Percentiles rank a stretch among this genome's conserved stretches.
phyloP scores from a whole-genome alignment of 306 rosid species.

The Citrullus mucosospermus region DNA sequence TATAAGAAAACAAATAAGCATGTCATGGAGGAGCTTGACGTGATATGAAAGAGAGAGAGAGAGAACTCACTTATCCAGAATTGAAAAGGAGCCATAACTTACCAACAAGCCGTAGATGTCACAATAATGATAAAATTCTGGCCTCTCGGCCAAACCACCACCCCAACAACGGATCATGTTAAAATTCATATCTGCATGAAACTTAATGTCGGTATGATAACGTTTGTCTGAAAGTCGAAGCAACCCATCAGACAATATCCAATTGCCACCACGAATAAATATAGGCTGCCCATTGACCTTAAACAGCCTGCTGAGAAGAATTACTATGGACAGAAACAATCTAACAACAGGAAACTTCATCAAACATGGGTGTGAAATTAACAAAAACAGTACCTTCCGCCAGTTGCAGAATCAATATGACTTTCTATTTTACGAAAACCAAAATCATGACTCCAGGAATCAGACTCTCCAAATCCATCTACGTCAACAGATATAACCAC shows the following conservation, averaged over 20 bases:
- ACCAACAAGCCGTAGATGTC: constrained; percentile 87
- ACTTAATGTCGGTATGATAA: constrained; percentile 71
- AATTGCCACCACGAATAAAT: constrained; percentile 88
- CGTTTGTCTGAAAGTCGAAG: constrained; percentile 79
- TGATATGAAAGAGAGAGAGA: background rate
- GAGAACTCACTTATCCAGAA: background rate
- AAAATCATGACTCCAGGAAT: constrained; percentile 65
- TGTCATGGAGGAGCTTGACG: background rate
- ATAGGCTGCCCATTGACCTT: constrained; percentile 86
- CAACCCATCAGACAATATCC: constrained; percentile 97
- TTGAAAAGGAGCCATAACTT: constrained; percentile 15
- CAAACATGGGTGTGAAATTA: background rate
- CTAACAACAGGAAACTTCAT: background rate
- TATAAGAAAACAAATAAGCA: background rate
- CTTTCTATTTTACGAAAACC: constrained; percentile 94
- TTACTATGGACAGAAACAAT: constrained; percentile 4
- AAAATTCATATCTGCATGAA: constrained; percentile 92
- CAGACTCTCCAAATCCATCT: constrained; percentile 80
- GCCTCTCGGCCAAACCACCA: constrained; percentile 93
- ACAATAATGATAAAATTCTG: constrained; percentile 85
- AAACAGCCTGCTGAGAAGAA: constrained; percentile 49
- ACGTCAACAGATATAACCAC: constrained; percentile 57
- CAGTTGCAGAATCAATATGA: constrained; percentile 61
- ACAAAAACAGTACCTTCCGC: constrained; percentile 56
- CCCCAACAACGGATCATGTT: constrained; percentile 99